These are phyloP conservation scores for Sanghuangporus baumii DNA, from an alignment of 1,284 basidiomycete genomes.

Conservation along the genomic window DNA sequence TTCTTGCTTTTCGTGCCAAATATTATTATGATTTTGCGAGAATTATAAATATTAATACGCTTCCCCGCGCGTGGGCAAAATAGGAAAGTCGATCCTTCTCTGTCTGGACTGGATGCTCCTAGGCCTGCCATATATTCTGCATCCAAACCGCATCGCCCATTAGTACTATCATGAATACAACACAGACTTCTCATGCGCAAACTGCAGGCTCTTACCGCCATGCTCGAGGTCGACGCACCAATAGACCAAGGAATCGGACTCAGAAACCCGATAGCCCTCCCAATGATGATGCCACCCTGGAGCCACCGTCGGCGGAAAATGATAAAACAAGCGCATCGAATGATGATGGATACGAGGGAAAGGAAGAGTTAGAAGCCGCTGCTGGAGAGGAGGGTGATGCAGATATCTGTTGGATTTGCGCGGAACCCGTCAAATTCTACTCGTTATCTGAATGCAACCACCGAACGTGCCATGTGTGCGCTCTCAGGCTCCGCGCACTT, in stretches of 20 bases:
- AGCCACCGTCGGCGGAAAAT: neutral
- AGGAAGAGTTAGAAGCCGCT: conserved; percentile 13
- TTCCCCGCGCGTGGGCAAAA: too few relatives aligned
- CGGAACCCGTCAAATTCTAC: conserved; percentile 90
- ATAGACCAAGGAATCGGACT: conserved; percentile 11
- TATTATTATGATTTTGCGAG: too few relatives aligned
- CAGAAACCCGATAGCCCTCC: neutral
- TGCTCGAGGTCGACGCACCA: conserved; percentile 7
- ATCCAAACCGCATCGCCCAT: too few relatives aligned
- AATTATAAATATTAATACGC: too few relatives aligned
- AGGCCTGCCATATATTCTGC: too few relatives aligned
- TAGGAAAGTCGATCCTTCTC: too few relatives aligned
- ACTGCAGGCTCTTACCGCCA: neutral
- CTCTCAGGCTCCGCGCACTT: conserved; percentile 83
- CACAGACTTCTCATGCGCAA: neutral
- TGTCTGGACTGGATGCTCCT: too few relatives aligned
- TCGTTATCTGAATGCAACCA: conserved; percentile 90
- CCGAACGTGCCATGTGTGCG: conserved; percentile 89
- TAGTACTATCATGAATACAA: neutral
- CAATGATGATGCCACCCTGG: neutral
- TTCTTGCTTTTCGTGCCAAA: too few relatives aligned
- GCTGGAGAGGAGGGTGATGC: conserved; percentile 31
- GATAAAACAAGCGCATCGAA: neutral
- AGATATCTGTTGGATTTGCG: conserved; percentile 88
- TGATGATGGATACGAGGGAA: neutral